phyloP scores from a whole-genome alignment of 345 rosid species.

The Gossypium bickii region DNA sequence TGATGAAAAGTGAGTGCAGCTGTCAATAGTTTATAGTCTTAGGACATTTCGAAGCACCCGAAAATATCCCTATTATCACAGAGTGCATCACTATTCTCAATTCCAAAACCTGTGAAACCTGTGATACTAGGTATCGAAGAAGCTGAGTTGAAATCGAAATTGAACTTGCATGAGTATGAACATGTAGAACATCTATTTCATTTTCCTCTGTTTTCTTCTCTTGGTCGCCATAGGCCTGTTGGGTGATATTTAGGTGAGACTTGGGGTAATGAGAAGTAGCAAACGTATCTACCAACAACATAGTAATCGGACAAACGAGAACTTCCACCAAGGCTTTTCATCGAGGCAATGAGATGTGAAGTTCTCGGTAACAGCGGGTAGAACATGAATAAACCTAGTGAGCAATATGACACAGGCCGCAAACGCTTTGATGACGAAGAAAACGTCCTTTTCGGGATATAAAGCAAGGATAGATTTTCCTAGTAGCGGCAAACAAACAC shows the following conservation, averaged over 20 bases:
- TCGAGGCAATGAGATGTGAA: constrained; percentile 41
- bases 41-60: neutral
- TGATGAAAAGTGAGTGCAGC: constrained; percentile 1
- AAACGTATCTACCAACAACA: constrained; percentile 45
- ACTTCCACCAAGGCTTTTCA: constrained; percentile 42
- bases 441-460: constrained; percentile 35
- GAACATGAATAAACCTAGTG: constrained; percentile 48
- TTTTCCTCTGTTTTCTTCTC: neutral
- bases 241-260: neutral
- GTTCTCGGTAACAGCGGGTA: constrained; percentile 48
- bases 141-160: neutral
- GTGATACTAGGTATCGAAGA: neutral
- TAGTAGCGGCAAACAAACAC: constrained; percentile 45
- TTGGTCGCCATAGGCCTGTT: neutral
- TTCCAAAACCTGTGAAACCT: neutral
- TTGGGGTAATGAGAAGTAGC: constrained; percentile 38
- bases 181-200: neutral
- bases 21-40: neutral
- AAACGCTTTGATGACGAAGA: constrained; percentile 48
- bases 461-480: constrained; percentile 36
- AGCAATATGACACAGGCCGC: constrained; percentile 54
- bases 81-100: neutral
- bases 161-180: neutral
- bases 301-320: constrained; percentile 44
- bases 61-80: neutral